Evolutionary conservation across 306 rosid genomes (phyloP).

Genomic region (Lagenaria siceraria): DNA sequence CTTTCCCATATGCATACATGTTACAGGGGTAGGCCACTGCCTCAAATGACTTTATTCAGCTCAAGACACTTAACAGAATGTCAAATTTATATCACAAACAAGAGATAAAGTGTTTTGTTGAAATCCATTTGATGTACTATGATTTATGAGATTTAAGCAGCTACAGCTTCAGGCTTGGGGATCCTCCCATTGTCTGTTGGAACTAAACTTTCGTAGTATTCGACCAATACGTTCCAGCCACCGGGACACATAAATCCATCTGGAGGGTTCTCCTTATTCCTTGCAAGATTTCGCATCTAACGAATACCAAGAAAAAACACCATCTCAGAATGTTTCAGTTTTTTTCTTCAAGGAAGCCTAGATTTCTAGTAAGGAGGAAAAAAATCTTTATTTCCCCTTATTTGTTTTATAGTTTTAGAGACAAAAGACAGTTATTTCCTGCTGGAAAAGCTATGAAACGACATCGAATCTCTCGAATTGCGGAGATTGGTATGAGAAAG

Average conservation of each 20-base stretch:
- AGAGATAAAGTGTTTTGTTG: background rate
- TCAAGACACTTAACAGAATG: background rate
- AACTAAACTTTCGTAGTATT: slow-evolving; percentile 63
- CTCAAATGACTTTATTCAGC: background rate
- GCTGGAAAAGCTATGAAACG: background rate
- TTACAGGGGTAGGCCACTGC: background rate
- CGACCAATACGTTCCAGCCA: slow-evolving; percentile 83
- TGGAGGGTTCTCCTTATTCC: slow-evolving; percentile 82
- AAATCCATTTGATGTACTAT: background rate
- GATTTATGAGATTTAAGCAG: slow-evolving; percentile 24
- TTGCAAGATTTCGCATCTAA: slow-evolving; percentile 80
- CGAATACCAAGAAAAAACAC: background rate
- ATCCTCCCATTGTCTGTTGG: slow-evolving; percentile 36
- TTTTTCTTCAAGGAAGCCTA: background rate
- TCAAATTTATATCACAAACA: slow-evolving; percentile 1
- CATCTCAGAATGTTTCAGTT: background rate
- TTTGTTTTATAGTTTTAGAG: background rate
- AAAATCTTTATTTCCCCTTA: background rate
- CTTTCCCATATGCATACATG: background rate
- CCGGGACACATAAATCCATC: slow-evolving; percentile 95
- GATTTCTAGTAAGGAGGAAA: background rate
- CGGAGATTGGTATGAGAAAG: background rate
- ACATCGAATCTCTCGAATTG: background rate
- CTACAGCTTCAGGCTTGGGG: slow-evolving; percentile 24
- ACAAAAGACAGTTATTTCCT: background rate